Percentiles rank a stretch among this genome's conserved stretches.
These are phyloP conservation scores for Achaetomiella virescens DNA, from an alignment of 495 filamentous ascomycete species.

Conservation along the genomic window DNA sequence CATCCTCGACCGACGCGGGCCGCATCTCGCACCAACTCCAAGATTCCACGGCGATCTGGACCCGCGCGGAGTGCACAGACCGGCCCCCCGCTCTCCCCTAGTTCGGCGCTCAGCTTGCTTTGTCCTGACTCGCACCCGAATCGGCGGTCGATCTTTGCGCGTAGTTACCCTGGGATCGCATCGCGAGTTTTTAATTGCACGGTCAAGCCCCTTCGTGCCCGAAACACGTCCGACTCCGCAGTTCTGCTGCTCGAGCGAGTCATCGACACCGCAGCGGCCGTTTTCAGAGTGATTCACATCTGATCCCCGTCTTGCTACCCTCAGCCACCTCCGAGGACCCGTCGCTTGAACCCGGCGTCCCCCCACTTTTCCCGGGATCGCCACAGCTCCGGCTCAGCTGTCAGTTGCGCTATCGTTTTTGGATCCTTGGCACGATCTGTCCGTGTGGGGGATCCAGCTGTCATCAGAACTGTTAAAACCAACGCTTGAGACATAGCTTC, in stretches of 20 bases:
- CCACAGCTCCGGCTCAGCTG: conserved; percentile 9
- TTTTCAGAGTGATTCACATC: conserved; percentile 4
- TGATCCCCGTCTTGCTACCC: conserved; percentile 3
- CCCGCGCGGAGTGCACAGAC: conserved; percentile 2
- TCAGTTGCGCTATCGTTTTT: background rate
- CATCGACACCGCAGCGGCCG: background rate
- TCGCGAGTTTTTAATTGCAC: conserved; percentile 8
- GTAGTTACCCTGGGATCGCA: background rate
- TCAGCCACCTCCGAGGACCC: conserved; percentile 11
- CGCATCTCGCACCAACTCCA: conserved; percentile 1
- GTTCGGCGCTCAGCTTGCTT: background rate
- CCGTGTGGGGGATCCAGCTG: conserved; percentile 1
- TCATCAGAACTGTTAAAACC: no score
- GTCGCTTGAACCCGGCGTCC: background rate
- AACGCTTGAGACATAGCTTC: background rate
- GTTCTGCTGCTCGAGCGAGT: conserved; percentile 2
- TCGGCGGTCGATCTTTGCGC: conserved; percentile 12
- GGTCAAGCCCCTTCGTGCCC: background rate
- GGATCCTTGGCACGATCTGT: background rate
- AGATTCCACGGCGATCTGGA: conserved; percentile 1
- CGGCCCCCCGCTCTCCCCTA: background rate
- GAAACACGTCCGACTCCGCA: conserved; percentile 2
- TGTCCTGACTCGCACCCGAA: conserved; percentile 13
- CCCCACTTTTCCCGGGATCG: conserved; percentile 17
- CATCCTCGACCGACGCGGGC: conserved; percentile 17